A percentile compares a stretch with the other conserved stretches of the same genome.
Evolutionary conservation across 495 filamentous ascomycete species (phyloP).

Genomic region (Pyronema domesticum): DNA sequence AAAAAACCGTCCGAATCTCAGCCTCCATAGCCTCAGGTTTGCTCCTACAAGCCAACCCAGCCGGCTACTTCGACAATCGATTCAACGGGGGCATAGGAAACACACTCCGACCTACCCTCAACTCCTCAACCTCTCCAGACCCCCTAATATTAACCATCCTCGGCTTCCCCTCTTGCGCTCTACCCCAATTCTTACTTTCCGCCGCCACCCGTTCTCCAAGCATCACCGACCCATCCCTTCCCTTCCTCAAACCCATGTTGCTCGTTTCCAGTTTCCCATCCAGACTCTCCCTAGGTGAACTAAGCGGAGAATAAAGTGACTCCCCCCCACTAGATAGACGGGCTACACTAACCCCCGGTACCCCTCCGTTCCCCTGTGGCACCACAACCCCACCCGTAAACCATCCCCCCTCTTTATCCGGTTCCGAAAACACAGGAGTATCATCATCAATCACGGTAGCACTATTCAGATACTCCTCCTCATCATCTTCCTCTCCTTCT

Average conservation of each 20-base stretch:
- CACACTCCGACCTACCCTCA: conserved; percentile 37
- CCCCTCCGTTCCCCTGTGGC: no score
- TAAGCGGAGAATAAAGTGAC: conserved; percentile 17
- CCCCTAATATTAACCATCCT: conserved; percentile 12
- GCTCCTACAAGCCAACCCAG: background rate
- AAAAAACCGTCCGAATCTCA: no score
- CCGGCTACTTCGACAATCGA: no score
- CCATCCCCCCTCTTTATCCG: no score
- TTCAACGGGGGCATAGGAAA: conserved; percentile 18
- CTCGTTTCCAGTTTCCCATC: background rate
- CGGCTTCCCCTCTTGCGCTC: background rate
- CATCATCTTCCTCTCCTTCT: conserved; percentile 46
- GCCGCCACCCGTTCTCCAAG: background rate
- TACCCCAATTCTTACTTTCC: conserved; percentile 2
- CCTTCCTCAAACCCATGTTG: no score
- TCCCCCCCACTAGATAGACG: background rate
- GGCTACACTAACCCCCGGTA: no score
- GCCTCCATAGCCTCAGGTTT: no score
- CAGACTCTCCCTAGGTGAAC: conserved; percentile 6
- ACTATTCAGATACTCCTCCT: conserved; percentile 41
- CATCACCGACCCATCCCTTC: conserved; percentile 1
- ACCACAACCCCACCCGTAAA: no score
- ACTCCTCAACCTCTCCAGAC: conserved; percentile 48
- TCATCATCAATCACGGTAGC: conserved; percentile 40
- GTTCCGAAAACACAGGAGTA: no score